These are phyloP conservation scores for Mycena citricolor DNA, from an alignment of 1,284 basidiomycete genomes.

Conservation along the genomic window DNA sequence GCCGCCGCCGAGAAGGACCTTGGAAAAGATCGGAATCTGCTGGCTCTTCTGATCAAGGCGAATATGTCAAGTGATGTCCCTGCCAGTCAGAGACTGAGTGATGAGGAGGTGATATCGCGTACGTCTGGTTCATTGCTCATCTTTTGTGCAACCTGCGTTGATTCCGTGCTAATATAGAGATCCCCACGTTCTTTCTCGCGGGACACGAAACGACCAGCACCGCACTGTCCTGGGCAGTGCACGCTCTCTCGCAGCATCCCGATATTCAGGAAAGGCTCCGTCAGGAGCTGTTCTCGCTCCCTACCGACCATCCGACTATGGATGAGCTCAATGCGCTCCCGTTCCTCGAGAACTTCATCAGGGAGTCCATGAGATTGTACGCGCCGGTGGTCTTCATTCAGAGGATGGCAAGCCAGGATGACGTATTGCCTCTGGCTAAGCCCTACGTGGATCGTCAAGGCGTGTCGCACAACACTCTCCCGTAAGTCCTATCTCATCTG, in stretches of 20 bases:
- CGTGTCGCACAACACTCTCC: not conserved
- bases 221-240: slow-evolving; percentile 59
- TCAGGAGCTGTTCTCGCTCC: slow-evolving; percentile 55
- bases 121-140: slow-evolving; percentile 31
- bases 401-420: slow-evolving; percentile 3
- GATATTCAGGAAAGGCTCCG: slow-evolving; percentile 67
- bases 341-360: slow-evolving; percentile 68
- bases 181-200: slow-evolving; percentile 60
- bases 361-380: slow-evolving; percentile 25
- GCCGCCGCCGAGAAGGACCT: slow-evolving; percentile 23
- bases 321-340: slow-evolving; percentile 59
- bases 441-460: slow-evolving; percentile 4
- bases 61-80: slow-evolving; percentile 63
- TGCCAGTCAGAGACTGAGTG: slow-evolving; percentile 61
- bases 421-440: slow-evolving; percentile 1
- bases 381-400: slow-evolving; percentile 27
- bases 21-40: slow-evolving; percentile 43
- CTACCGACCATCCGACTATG: slow-evolving; percentile 54
- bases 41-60: slow-evolving; percentile 57
- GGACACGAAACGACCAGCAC: slow-evolving; percentile 77
- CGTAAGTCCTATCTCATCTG: not conserved
- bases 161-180: slow-evolving; percentile 37
- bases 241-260: slow-evolving; percentile 54
- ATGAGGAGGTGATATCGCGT: slow-evolving; percentile 76
- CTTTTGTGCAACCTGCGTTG: no score